These are phyloP conservation scores for Mycosarcoma maydis DNA, from an alignment of 1,284 basidiomycete species.

Conservation along the genomic window DNA sequence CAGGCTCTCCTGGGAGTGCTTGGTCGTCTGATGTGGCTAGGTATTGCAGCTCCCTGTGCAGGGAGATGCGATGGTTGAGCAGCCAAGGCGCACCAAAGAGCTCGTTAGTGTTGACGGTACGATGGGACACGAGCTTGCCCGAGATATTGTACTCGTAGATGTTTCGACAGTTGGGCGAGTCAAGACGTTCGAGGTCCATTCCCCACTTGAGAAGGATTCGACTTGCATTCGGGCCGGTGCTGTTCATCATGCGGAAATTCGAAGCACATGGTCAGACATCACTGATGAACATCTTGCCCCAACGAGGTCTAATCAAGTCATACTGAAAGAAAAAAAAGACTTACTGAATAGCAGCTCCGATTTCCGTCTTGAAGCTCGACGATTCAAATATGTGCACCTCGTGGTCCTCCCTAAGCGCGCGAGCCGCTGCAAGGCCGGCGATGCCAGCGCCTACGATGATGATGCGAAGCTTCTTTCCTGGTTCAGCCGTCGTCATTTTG, in stretches of 20 bases:
- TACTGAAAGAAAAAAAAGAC: background rate
- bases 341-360: constrained; percentile 18
- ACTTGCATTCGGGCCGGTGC: constrained; percentile 20
- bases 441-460: constrained; percentile 18
- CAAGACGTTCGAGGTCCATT: constrained; percentile 13
- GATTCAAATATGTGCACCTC: constrained; percentile 9
- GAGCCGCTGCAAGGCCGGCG: constrained; percentile 11
- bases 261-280: too few relatives aligned
- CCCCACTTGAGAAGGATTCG: constrained; percentile 21
- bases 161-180: constrained; percentile 15
- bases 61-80: constrained; percentile 63
- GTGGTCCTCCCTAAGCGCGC: constrained; percentile 3
- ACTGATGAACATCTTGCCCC: too few relatives aligned
- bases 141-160: constrained; percentile 15
- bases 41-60: constrained; percentile 58
- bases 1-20: constrained; percentile 9
- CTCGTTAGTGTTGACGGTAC: constrained; percentile 12
- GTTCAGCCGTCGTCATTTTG: constrained; percentile 4
- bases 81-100: constrained; percentile 56
- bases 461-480: constrained; percentile 7
- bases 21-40: constrained; percentile 46
- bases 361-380: constrained; percentile 13
- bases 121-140: constrained; percentile 11
- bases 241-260: background rate
- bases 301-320: too few relatives aligned